A percentile compares a stretch with the other conserved stretches of the same genome.
These are phyloP conservation scores for Termitomyces sp. DNA, from an alignment of 768 basidiomycete genomes.

Conservation along the genomic window DNA sequence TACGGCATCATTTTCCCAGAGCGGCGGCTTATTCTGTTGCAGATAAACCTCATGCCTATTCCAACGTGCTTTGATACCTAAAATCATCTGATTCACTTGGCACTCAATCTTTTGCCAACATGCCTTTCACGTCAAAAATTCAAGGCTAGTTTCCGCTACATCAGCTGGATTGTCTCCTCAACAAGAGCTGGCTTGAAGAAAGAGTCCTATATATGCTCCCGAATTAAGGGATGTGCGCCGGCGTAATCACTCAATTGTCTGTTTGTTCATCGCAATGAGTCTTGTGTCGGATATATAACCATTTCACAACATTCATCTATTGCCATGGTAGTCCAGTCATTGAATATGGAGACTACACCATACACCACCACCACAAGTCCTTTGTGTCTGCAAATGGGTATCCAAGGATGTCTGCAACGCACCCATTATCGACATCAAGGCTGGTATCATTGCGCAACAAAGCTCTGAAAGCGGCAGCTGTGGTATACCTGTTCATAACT, in stretches of 20 bases:
- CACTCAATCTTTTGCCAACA: neutral
- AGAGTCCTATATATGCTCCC: constrained; percentile 7
- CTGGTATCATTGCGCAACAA: constrained; percentile 6
- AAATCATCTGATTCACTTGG: neutral
- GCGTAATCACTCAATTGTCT: constrained; percentile 3
- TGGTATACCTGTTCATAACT: constrained; percentile 7
- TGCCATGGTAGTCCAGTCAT: too few species aligned
- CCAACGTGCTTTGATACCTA: neutral
- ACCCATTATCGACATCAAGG: too few species aligned
- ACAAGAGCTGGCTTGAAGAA: constrained; percentile 23
- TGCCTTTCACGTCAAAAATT: neutral
- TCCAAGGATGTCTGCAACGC: neutral
- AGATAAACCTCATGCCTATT: constrained; percentile 1
- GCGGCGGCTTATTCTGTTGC: neutral
- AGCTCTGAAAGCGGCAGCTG: constrained; percentile 9
- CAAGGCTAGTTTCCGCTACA: constrained; percentile 12
- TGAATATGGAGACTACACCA: constrained; percentile 6
- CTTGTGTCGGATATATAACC: too few species aligned
- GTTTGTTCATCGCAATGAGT: neutral
- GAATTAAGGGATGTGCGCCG: neutral
- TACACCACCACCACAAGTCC: neutral
- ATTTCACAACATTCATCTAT: neutral
- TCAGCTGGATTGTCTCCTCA: constrained; percentile 20
- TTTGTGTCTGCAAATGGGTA: constrained; percentile 14
- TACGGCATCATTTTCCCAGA: too few species aligned